These are phyloP conservation scores for Pyrus communis DNA, from an alignment of 306 rosid genomes.

Conservation along the genomic window DNA sequence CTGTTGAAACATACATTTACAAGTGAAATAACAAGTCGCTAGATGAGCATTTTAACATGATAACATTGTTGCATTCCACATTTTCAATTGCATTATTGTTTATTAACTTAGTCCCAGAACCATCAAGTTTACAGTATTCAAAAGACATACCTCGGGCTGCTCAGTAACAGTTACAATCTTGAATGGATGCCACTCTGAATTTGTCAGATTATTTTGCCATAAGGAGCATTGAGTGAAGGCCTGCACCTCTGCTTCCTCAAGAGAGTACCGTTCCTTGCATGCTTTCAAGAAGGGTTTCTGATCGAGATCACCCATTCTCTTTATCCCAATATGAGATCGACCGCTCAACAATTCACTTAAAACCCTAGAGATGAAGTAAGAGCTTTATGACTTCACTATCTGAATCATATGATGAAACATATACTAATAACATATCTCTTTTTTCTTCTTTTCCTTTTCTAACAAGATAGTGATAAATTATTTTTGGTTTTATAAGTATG, in stretches of 20 bases:
- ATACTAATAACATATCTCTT: background rate
- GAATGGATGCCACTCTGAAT: constrained; percentile 78
- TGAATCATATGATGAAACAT: background rate
- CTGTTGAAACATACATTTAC: background rate
- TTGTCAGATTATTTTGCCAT: constrained; percentile 78
- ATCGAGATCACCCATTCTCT: constrained; percentile 91
- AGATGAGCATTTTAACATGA: background rate
- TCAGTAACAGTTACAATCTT: constrained; percentile 36
- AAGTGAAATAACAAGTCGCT: background rate
- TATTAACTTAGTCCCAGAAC: background rate
- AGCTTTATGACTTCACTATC: background rate
- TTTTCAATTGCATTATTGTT: background rate
- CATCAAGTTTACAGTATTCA: background rate
- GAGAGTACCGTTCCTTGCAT: constrained; percentile 48
- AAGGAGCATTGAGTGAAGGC: constrained; percentile 63
- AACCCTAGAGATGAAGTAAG: constrained; percentile 38
- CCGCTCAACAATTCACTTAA: constrained; percentile 32
- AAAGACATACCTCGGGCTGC: constrained; percentile 36
- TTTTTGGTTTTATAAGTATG: background rate
- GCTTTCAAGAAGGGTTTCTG: constrained; percentile 43
- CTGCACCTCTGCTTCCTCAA: constrained; percentile 49
- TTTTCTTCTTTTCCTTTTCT: background rate
- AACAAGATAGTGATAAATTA: background rate
- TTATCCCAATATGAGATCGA: constrained; percentile 53
- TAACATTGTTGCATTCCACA: background rate